Percentiles rank a stretch among this genome's conserved stretches.
phyloP scores from a whole-genome alignment of 306 rosid genomes.

The Trifolium repens region DNA sequence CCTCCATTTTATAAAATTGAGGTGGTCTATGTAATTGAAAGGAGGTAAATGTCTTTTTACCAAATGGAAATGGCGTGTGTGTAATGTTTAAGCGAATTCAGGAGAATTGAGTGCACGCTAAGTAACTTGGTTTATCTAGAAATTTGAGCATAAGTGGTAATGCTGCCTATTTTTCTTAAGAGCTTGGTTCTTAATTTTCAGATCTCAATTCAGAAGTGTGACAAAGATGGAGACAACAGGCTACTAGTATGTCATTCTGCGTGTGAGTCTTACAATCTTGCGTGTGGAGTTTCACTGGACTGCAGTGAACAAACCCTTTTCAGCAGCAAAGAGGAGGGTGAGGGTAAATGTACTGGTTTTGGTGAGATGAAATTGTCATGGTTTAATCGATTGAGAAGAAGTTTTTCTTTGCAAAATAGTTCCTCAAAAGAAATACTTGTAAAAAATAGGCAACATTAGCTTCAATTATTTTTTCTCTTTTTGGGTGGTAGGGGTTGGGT shows the following conservation, averaged over 20 bases:
- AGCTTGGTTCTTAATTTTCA: constrained; percentile 40
- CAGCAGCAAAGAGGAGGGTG: constrained; percentile 77
- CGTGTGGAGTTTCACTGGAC: constrained; percentile 95
- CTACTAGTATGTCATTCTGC: constrained; percentile 90
- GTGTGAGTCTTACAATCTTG: constrained; percentile 81
- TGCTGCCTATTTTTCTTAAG: constrained; percentile 32
- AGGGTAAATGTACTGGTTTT: constrained; percentile 87
- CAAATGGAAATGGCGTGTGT: not conserved
- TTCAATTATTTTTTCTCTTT: not conserved
- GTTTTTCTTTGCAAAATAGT: constrained; percentile 58
- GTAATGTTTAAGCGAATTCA: not conserved
- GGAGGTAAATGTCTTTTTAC: not conserved
- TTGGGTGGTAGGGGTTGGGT: constrained; percentile 29
- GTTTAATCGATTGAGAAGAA: constrained; percentile 56
- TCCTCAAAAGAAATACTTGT: constrained; percentile 61
- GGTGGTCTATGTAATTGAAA: not conserved
- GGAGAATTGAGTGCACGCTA: not conserved
- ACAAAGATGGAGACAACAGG: constrained; percentile 86
- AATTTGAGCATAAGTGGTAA: not conserved
- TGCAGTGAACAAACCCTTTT: constrained; percentile 93
- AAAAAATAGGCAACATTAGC: constrained; percentile 59
- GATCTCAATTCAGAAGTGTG: constrained; percentile 98
- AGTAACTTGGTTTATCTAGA: constrained; percentile 21
- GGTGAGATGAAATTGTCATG: constrained; percentile 70
- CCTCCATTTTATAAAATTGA: not conserved